Percentiles rank a stretch among this genome's conserved stretches.
Evolutionary conservation across 768 basidiomycete genomes (phyloP).

Genomic region (Lactarius tabidus): DNA sequence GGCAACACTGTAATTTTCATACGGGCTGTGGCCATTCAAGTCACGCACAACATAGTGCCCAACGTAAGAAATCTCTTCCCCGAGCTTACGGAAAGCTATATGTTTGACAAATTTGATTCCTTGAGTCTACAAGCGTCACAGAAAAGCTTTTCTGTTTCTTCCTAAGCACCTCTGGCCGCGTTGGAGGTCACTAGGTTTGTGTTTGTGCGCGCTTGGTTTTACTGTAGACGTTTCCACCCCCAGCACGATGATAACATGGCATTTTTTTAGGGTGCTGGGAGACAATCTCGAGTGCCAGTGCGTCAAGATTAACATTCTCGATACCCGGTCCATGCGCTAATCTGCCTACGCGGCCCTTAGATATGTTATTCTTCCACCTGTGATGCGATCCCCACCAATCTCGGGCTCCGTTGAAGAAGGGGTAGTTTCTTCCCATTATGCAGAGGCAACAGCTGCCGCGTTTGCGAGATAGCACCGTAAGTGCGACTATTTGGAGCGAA

Average conservation of each 20-base stretch:
- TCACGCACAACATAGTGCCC: too few species aligned
- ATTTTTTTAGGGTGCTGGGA: conserved; percentile 12
- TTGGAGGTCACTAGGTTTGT: conserved; percentile 66
- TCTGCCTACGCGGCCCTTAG: not conserved
- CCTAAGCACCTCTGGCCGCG: conserved; percentile 71
- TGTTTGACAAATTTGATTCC: too few species aligned
- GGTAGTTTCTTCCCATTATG: not conserved
- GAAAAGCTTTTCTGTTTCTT: conserved; percentile 75
- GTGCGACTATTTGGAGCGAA: too few species aligned
- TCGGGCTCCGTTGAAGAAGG: not conserved
- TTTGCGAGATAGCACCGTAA: too few species aligned
- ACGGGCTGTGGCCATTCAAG: too few species aligned
- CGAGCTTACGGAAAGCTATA: too few species aligned
- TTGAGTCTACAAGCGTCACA: conserved; percentile 14
- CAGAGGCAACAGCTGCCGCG: too few species aligned
- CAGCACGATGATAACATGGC: conserved; percentile 19
- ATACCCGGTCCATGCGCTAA: conserved; percentile 3
- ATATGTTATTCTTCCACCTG: not conserved
- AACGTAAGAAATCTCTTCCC: too few species aligned
- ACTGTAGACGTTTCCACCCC: not conserved
- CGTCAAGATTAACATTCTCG: conserved; percentile 9
- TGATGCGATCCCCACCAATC: not conserved
- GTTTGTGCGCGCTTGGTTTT: not conserved
- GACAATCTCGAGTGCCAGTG: conserved; percentile 1
- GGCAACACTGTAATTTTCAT: too few species aligned